These are phyloP conservation scores for Cytospora leucostoma DNA, from an alignment of 2,329 filamentous ascomycete species.

Conservation along the genomic window DNA sequence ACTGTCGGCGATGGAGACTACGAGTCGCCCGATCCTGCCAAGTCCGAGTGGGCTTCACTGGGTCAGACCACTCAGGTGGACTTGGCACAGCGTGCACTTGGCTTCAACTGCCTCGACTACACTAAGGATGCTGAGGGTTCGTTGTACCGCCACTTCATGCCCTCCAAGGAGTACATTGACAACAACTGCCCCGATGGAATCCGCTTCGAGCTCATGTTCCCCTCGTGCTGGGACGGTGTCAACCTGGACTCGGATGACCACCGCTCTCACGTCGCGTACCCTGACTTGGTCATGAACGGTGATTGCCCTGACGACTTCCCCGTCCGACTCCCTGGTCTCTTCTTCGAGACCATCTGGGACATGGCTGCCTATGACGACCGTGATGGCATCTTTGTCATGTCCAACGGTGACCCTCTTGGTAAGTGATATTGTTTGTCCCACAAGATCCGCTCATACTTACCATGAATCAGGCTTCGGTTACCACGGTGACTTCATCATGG, in stretches of 20 bases:
- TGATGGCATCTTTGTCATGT: conserved; percentile 70
- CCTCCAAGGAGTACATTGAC: conserved; percentile 78
- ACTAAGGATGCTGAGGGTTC: conserved; percentile 64
- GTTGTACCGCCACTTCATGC: conserved; percentile 78
- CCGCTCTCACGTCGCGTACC: conserved; percentile 74
- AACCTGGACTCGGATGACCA: conserved; percentile 58
- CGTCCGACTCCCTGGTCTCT: conserved; percentile 69
- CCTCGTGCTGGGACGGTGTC: conserved; percentile 83
- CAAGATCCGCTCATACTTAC: conserved; percentile 20
- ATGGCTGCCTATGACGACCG: conserved; percentile 65
- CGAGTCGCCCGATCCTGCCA: conserved; percentile 61
- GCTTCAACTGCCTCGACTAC: conserved; percentile 97
- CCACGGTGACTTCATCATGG: conserved; percentile 78
- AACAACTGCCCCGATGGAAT: conserved; percentile 79
- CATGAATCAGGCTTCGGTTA: conserved; percentile 64
- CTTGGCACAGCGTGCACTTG: conserved; percentile 77
- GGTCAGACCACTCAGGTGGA: conserved; percentile 67
- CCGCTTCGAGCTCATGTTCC: conserved; percentile 83
- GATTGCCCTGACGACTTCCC: conserved; percentile 71
- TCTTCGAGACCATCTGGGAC: conserved; percentile 85
- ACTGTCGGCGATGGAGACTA: conserved; percentile 68
- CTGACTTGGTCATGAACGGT: conserved; percentile 73
- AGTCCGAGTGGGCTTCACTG: conserved; percentile 68
- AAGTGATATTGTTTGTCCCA: conserved; percentile 33
- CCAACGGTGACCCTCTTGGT: conserved; percentile 78